A percentile compares a stretch with the other conserved stretches of the same genome.
Evolutionary conservation across 495 filamentous ascomycete genomes (phyloP).

Genomic region (Echria macrotheca): DNA sequence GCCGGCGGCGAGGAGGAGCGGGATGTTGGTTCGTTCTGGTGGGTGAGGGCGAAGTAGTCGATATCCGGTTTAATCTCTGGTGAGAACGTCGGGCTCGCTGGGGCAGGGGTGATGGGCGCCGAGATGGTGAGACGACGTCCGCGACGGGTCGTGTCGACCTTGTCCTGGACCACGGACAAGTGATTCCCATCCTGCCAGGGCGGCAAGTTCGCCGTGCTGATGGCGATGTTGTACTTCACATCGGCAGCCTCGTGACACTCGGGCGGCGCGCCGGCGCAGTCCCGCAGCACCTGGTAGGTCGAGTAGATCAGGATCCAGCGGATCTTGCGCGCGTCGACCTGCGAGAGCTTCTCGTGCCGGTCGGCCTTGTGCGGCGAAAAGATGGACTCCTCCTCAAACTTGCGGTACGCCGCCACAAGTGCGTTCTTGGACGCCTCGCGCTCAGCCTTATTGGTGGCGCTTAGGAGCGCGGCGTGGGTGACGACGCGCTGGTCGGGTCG

Average conservation of each 20-base stretch:
- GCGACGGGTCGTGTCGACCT: conserved; percentile 16
- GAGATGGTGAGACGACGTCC: conserved; percentile 8
- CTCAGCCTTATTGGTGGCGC: conserved; percentile 36
- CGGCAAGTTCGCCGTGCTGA: conserved; percentile 33
- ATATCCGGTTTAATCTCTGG: conserved; percentile 39
- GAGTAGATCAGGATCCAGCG: conserved; percentile 71
- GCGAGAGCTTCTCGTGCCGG: conserved; percentile 37
- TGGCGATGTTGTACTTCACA: conserved; percentile 39
- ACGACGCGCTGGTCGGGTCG: conserved; percentile 31
- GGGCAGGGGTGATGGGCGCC: not conserved
- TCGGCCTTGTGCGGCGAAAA: conserved; percentile 32
- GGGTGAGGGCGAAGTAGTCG: conserved; percentile 33
- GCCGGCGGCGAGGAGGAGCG: not conserved
- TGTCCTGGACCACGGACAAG: conserved; percentile 8
- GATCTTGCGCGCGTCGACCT: conserved; percentile 55
- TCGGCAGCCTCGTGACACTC: conserved; percentile 31
- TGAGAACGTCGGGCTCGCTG: not conserved
- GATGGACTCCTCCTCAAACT: conserved; percentile 41
- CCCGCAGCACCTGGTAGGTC: conserved; percentile 58
- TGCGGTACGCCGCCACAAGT: conserved; percentile 41
- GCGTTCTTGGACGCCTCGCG: conserved; percentile 27
- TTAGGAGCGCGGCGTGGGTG: conserved; percentile 31
- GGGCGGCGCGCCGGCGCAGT: conserved; percentile 34
- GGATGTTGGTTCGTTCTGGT: conserved; percentile 12
- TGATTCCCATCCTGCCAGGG: conserved; percentile 34